Evolutionary conservation across 371 early-diverging fungal genomes (phyloP).

Genomic region (Mortierella sp.): DNA sequence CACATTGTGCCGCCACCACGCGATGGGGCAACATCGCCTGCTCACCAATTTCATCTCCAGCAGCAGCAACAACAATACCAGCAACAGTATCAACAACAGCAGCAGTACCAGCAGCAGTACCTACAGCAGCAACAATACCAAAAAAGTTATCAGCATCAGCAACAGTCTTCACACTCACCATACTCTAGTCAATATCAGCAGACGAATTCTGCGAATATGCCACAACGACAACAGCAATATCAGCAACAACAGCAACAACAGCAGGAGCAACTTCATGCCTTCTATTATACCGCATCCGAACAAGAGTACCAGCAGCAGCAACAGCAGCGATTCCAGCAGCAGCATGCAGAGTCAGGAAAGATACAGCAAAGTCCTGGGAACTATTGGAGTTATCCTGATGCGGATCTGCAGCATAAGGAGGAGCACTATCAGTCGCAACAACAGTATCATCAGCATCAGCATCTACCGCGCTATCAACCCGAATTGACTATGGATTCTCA

Average conservation of each 20-base stretch:
- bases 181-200: constrained; percentile 13
- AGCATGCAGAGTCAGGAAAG: not conserved
- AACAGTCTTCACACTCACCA: constrained; percentile 1
- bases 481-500: not conserved
- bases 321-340: not conserved
- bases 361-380: not conserved
- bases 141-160: constrained; percentile 6
- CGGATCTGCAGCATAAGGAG: constrained; percentile 3
- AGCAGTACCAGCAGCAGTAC: constrained; percentile 13
- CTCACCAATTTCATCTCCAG: constrained; percentile 11
- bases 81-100: constrained; percentile 12
- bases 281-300: constrained; percentile 40
- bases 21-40: constrained; percentile 8
- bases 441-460: too few species aligned
- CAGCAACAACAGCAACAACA: constrained; percentile 26
- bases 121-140: constrained; percentile 17
- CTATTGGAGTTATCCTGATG: constrained; percentile 19
- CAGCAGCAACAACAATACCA: constrained; percentile 18
- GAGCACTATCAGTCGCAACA: too few species aligned
- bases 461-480: too few species aligned
- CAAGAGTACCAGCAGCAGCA: constrained; percentile 20
- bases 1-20: constrained; percentile 3
- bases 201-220: constrained; percentile 7
- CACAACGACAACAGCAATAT: constrained; percentile 16
- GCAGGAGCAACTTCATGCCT: constrained; percentile 33